phyloP scores from a whole-genome alignment of 2,329 filamentous ascomycete species.

The Scleromitrula shiraiana region DNA sequence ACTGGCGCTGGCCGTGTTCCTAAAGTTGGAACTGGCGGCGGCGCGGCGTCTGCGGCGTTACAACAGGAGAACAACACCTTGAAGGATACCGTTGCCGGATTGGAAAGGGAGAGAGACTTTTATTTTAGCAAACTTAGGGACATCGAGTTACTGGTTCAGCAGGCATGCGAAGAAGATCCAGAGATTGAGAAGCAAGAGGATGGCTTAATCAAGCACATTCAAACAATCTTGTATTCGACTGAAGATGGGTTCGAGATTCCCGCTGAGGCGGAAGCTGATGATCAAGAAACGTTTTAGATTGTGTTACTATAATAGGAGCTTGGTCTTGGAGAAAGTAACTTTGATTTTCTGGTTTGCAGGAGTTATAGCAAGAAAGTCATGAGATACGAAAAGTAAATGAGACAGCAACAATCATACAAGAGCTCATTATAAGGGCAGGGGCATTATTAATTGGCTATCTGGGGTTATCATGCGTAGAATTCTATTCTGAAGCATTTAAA shows the following conservation, averaged over 20 bases:
- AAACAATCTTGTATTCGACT: slow-evolving; percentile 93
- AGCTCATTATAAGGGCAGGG: slow-evolving; percentile 11
- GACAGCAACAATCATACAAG: not conserved
- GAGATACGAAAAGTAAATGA: slow-evolving; percentile 19
- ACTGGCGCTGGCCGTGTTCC: slow-evolving; percentile 36
- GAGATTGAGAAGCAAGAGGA: slow-evolving; percentile 92
- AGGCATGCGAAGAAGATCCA: slow-evolving; percentile 84
- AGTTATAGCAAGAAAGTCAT: slow-evolving; percentile 19
- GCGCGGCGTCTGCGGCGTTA: slow-evolving; percentile 61
- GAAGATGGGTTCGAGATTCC: slow-evolving; percentile 91
- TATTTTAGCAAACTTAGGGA: slow-evolving; percentile 98
- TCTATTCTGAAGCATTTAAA: slow-evolving; percentile 7
- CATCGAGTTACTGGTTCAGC: slow-evolving; percentile 90
- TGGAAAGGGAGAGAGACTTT: slow-evolving; percentile 95
- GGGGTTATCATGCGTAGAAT: not conserved
- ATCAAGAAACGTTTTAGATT: slow-evolving; percentile 68
- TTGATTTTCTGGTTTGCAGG: slow-evolving; percentile 17
- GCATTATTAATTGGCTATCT: slow-evolving; percentile 2
- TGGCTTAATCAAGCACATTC: slow-evolving; percentile 88
- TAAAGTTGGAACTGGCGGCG: slow-evolving; percentile 36
- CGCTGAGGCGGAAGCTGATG: slow-evolving; percentile 55
- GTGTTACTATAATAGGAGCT: slow-evolving; percentile 15
- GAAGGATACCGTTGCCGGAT: slow-evolving; percentile 89
- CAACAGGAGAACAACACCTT: slow-evolving; percentile 79
- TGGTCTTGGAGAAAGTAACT: slow-evolving; percentile 10